Conservation (phyloP, 441 rosid genomes). For the Gossypium trilobum region DNA sequence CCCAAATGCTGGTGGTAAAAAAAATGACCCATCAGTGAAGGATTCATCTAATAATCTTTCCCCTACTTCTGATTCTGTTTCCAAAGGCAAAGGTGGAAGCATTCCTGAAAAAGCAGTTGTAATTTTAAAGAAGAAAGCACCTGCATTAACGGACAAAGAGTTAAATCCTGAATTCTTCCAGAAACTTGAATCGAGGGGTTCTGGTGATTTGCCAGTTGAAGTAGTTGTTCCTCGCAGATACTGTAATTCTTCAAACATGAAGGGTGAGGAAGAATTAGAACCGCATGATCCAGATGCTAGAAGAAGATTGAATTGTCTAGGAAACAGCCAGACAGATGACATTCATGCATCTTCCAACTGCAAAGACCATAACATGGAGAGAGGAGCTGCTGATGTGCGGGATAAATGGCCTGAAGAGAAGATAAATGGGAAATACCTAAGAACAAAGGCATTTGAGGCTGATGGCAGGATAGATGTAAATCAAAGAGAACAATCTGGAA, state of each 20-base stretch:
- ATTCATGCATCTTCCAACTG: conserved; percentile 32
- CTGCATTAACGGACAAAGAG: conserved; percentile 68
- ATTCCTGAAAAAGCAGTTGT: conserved; percentile 70
- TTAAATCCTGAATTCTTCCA: conserved; percentile 91
- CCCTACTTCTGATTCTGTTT: conserved; percentile 36
- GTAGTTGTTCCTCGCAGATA: conserved; percentile 78
- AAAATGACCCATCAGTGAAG: conserved; percentile 33
- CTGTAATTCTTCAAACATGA: conserved; percentile 47
- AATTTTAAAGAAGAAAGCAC: conserved; percentile 83
- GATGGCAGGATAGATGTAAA: conserved; percentile 43
- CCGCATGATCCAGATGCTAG: conserved; percentile 37
- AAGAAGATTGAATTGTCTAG: conserved; percentile 39
- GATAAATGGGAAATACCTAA: conserved; percentile 42
- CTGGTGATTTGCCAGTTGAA: conserved; percentile 81
- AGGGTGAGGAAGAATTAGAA: conserved; percentile 49
- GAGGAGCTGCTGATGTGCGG: conserved; percentile 32
- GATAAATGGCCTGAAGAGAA: conserved; percentile 32
- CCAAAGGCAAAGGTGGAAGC: conserved; percentile 51
- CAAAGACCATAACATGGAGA: conserved; percentile 37
- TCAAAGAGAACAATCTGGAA: conserved; percentile 48
- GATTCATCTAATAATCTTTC: conserved; percentile 43
- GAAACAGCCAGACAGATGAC: conserved; percentile 45
- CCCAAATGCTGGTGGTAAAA: conserved; percentile 34
- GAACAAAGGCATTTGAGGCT: conserved; percentile 41
- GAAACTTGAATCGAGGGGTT: conserved; percentile 69